Evolutionary conservation across 805 yeast genomes (phyloP), one percentile per base, ranked within the genome.

Genomic region (Lachancea mirantina): DNA sequence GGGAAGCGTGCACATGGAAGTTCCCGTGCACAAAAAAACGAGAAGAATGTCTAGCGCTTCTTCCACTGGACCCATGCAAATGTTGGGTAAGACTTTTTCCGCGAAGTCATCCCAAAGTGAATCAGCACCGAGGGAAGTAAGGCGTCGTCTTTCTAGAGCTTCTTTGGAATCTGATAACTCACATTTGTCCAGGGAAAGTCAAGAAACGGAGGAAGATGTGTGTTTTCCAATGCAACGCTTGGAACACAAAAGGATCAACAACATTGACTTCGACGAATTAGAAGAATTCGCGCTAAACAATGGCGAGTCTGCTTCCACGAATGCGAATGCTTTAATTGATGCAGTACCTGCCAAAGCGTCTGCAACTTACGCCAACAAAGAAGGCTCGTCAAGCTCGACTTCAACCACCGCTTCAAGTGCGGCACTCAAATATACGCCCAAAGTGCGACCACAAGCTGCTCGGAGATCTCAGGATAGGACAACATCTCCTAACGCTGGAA

Each of bases 151-250:
- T 35, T 48, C 57, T 2, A 49, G 62, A 30, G 51, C 57, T 6
- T 57, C 64, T 3, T 36, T 55, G 9, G 85, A 78, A 47, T 71
- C 76, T 39, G 89, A 81, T 43, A 80, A 73, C 45, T 80, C 88
- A 2, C 83, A 75, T 45, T 82, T 78, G 2, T 79, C 89, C 7
- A 67, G 85, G 43, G 75, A 78, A 13, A 78, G 88, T 4, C 94
- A 84, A 46, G 96, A 87, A 52, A 85, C 95, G 0, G 97, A 89
- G 50, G 96, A 85, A 53, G 97, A 89, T 70, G 98, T 89, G 27
- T 89, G 97, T 66, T 88, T 88, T 60, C 97, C 97, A 2, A 80
- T 85, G 84, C 63, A 76, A 30, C 77, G 83, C 4, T 50, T 47
- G 32, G 80, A 79, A 39, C 74, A 70, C 36, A 64, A 67, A 9